Evolutionary conservation across 176 grass and related monocot genomes (phyloP), one percentile per base, ranked within the genome.

Genomic region (Bonia amplexicaulis): DNA sequence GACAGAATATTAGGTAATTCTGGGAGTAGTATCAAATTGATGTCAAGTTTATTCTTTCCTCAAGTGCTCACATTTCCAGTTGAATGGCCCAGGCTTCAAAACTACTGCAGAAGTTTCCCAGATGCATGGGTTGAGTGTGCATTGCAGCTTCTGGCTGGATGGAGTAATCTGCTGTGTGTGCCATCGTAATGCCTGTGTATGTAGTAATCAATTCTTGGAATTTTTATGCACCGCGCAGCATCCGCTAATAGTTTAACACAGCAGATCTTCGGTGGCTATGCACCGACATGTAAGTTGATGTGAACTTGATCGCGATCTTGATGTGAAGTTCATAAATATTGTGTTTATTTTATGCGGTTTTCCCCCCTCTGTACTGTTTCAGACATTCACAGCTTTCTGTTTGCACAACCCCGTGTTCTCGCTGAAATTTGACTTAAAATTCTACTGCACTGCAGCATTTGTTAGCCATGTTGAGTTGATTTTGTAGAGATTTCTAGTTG

Each of bases 1-100:
- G 65, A 89, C 15, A 49, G 33, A 48, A 82, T 81, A 57, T 66
- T 82, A 78, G 88, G 57, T 52, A 57, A 77, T 47, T 39, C 2
- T 41, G 37, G 54, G 5, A 83, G 16, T 44, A 7, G 17, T 64
- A 54, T 77, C 66, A 37, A 64, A 33, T 52, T 31, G 29, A 25
- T 72, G 20, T 26, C 29, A 1, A 54, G 2, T 66, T 80, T 85
- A 70, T 52, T 40, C 70, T 52, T 67, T 51, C 42, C 55, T 54
- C 35, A 26, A 26, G 13, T 19, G 48, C 60, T 80, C 77, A 69
- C 45, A 41, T 52, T 12, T 41, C 6, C 52, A 64, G 72, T 78
- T 65, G 72, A 62, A 77, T 31, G 9, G 31, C 46, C 13, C 13
- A 39, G 41, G 44, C 9, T 41, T 42, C 41, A 67, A 59, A 73